Evolutionary conservation across 768 basidiomycete species (phyloP).

Genomic region (Gautieria morchelliformis): DNA sequence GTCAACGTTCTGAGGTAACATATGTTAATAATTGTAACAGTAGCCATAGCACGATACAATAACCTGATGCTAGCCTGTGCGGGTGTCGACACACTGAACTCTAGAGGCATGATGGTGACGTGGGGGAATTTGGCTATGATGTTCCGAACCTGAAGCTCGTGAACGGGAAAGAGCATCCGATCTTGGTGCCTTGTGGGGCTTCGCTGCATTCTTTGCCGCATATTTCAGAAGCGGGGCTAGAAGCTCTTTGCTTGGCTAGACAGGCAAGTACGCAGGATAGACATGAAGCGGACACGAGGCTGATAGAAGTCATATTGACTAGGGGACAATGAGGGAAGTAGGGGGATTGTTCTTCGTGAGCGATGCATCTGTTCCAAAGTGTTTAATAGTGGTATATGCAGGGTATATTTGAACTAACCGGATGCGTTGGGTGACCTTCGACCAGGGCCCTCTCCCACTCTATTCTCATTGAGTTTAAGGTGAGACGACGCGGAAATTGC

Average conservation of each 20-base stretch:
- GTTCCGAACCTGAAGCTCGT: constrained; percentile 44
- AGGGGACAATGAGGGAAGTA: constrained; percentile 34
- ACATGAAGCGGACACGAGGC: constrained; percentile 38
- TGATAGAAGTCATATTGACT: constrained; percentile 40
- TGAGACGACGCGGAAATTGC: constrained; percentile 11
- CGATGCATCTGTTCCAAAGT: constrained; percentile 48
- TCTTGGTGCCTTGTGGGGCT: constrained; percentile 25
- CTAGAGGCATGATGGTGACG: constrained; percentile 32
- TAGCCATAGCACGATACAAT: too few species aligned
- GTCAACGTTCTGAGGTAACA: too few species aligned
- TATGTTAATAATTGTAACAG: too few species aligned
- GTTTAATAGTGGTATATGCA: not conserved
- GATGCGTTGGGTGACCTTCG: constrained; percentile 52
- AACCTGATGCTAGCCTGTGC: constrained; percentile 50
- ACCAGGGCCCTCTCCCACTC: constrained; percentile 55
- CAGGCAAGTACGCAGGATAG: constrained; percentile 32
- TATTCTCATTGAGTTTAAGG: constrained; percentile 38
- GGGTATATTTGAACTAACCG: constrained; percentile 24
- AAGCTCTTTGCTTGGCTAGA: constrained; percentile 37
- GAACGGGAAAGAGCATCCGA: constrained; percentile 39
- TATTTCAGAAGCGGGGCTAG: constrained; percentile 23
- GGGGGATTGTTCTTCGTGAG: constrained; percentile 41
- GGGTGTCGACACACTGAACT: constrained; percentile 32
- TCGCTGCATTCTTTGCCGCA: constrained; percentile 20
- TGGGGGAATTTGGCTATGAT: constrained; percentile 42